phyloP scores from a whole-genome alignment of 1,284 basidiomycete species.

The Ceratobasidium sp. region DNA sequence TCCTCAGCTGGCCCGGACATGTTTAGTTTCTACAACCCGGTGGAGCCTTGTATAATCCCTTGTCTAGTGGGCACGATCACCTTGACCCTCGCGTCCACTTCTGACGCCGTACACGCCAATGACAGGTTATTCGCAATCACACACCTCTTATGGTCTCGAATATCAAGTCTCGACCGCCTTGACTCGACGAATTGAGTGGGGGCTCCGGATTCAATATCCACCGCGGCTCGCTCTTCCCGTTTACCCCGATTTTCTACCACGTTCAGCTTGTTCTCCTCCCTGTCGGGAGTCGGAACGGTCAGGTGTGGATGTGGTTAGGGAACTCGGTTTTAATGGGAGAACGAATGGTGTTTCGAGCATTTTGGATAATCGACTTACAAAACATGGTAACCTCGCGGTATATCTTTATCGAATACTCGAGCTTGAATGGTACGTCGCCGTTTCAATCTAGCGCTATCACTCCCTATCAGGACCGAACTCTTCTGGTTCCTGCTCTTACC shows the following conservation, averaged over 20 bases:
- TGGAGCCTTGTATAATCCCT: conserved; percentile 76
- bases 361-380: too few relatives aligned
- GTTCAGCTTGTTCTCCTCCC: conserved; percentile 87
- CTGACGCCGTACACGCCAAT: background rate
- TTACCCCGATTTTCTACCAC: conserved; percentile 89
- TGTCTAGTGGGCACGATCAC: conserved; percentile 58
- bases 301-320: conserved; percentile 91
- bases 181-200: conserved; percentile 82
- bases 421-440: too few relatives aligned
- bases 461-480: conserved; percentile 86
- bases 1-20: too few relatives aligned
- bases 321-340: conserved; percentile 92
- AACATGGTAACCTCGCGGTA: too few relatives aligned
- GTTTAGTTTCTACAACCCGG: too few relatives aligned
- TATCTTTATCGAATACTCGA: too few relatives aligned
- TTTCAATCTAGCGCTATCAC: conserved; percentile 93
- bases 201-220: too few relatives aligned
- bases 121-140: conserved; percentile 78
- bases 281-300: conserved; percentile 84
- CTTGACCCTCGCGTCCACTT: conserved; percentile 1
- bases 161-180: conserved; percentile 69
- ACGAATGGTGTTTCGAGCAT: conserved; percentile 76
- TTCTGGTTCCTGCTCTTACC: too few relatives aligned
- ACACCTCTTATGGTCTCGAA: conserved; percentile 74
- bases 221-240: too few relatives aligned